Conservation (phyloP, 2,329 filamentous ascomycete species). For the Aspergillus floridensis region DNA sequence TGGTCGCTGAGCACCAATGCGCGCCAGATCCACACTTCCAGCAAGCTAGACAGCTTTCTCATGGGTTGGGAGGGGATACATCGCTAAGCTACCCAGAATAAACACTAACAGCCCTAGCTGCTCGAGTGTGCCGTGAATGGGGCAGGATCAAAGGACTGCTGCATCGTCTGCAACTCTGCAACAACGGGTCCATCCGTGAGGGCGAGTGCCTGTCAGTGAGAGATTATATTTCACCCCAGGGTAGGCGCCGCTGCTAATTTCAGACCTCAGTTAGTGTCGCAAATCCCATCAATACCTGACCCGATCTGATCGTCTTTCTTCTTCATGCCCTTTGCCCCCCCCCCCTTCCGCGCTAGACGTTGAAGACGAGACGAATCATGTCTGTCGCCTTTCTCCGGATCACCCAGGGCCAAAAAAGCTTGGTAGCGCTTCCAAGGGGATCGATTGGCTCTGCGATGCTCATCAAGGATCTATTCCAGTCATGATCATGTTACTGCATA, state of each 20-base stretch:
- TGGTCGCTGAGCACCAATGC: background rate
- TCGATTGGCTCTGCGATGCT: constrained; percentile 18
- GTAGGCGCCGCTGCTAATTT: constrained; percentile 24
- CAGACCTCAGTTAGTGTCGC: constrained; percentile 6
- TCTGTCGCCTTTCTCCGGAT: background rate
- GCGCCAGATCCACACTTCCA: background rate
- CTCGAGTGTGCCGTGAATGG: constrained; percentile 3
- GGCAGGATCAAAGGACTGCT: background rate
- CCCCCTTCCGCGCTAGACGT: background rate
- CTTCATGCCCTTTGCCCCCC: background rate
- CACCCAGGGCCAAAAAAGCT: constrained; percentile 6
- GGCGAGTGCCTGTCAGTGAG: constrained; percentile 1
- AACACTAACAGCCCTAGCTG: constrained; percentile 7
- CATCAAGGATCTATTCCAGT: constrained; percentile 2
- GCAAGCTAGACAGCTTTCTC: background rate
- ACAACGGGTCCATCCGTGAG: constrained; percentile 1
- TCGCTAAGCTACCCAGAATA: background rate
- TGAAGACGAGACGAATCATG: background rate
- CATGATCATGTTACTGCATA: constrained; percentile 4
- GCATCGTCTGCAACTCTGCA: constrained; percentile 11
- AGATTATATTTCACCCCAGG: constrained; percentile 8
- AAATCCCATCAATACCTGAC: constrained; percentile 10
- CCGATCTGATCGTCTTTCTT: background rate
- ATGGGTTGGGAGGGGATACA: background rate
- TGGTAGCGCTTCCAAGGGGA: background rate